Evolutionary conservation across 345 rosid genomes (phyloP).

Genomic region (Dimocarpus longan): DNA sequence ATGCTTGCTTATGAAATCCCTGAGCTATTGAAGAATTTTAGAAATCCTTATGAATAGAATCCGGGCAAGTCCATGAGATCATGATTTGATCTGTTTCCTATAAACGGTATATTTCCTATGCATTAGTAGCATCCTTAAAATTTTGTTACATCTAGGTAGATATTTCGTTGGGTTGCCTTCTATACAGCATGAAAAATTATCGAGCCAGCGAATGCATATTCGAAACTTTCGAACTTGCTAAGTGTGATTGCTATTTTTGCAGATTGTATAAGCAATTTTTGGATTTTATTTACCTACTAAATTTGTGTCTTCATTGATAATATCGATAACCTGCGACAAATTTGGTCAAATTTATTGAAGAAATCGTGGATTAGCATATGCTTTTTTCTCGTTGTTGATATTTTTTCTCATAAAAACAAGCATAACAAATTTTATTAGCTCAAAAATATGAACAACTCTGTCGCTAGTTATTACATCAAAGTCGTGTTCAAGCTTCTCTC

Average conservation of each 20-base stretch:
- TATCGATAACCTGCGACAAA: too few species aligned
- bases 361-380: too few species aligned
- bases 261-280: background rate
- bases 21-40: constrained; percentile 78
- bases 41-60: constrained; percentile 69
- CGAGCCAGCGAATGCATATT: background rate
- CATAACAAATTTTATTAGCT: too few species aligned
- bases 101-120: background rate
- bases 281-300: background rate
- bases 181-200: background rate
- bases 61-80: background rate
- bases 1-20: constrained; percentile 93
- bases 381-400: too few species aligned
- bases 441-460: too few species aligned
- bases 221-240: background rate
- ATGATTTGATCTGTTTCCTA: background rate
- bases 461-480: too few species aligned
- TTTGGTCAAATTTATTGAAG: too few species aligned
- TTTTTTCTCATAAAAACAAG: too few species aligned
- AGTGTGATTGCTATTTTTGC: background rate
- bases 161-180: background rate
- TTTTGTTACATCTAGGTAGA: too few species aligned
- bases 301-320: background rate
- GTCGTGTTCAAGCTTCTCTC: too few species aligned
- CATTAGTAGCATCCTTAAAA: background rate